Percentiles rank a stretch among this genome's conserved stretches.
phyloP scores from a whole-genome alignment of 1,139 yeast genomes.

The Keqinozyma sinolaborantium region DNA sequence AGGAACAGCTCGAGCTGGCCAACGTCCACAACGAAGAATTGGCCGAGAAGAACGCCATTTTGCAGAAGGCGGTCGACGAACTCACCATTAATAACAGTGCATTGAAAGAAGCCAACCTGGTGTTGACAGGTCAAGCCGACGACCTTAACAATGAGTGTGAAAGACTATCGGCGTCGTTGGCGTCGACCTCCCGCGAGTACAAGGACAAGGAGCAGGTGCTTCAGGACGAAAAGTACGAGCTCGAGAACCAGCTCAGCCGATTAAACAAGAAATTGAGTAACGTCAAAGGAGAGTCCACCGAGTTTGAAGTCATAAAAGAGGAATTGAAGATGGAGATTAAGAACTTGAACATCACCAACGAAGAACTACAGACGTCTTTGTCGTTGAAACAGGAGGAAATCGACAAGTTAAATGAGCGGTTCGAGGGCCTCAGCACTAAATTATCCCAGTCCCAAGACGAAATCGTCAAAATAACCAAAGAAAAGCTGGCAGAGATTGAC shows the following conservation, averaged over 20 bases:
- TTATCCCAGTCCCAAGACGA: conserved; percentile 11
- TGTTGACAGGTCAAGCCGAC: conserved; percentile 49
- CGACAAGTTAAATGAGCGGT: conserved; percentile 9
- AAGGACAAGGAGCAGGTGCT: conserved; percentile 39
- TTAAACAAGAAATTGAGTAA: conserved; percentile 36
- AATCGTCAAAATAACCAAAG: conserved; percentile 10
- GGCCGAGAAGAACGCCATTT: conserved; percentile 26
- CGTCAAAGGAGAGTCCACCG: conserved; percentile 39
- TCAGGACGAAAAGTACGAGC: conserved; percentile 45
- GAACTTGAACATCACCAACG: conserved; percentile 37
- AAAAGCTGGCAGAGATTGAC: conserved; percentile 14
- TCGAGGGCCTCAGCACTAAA: conserved; percentile 4
- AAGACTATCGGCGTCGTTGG: conserved; percentile 49
- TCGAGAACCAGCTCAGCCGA: conserved; percentile 35
- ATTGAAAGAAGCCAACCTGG: conserved; percentile 8
- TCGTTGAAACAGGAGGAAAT: conserved; percentile 15
- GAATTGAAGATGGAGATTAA: conserved; percentile 47
- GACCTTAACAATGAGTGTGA: conserved; percentile 69
- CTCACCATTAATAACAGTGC: conserved; percentile 8
- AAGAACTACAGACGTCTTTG: conserved; percentile 42
- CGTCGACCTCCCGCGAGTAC: conserved; percentile 41
- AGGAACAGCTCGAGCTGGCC: conserved; percentile 62
- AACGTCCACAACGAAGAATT: conserved; percentile 35
- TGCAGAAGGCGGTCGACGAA: conserved; percentile 9
- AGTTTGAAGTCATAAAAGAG: conserved; percentile 41